Base-by-base conservation (phyloP, 495 filamentous ascomycete genomes). In the Clavariopsis aquatica region DNA sequence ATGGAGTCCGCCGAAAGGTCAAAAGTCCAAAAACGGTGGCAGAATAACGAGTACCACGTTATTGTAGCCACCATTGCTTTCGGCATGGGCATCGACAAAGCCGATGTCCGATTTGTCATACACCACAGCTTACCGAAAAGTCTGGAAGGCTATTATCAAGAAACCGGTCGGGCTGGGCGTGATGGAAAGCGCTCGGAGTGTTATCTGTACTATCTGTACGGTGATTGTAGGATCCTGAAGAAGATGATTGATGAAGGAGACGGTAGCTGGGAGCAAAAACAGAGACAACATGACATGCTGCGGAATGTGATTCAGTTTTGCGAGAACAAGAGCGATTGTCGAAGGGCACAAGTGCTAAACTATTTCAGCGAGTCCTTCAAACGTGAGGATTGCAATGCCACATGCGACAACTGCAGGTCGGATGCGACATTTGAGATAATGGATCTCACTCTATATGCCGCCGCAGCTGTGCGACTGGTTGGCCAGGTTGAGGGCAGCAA, bases 1-100 rank as follows among this genome's bases (percentile, higher is more conserved):
- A 85, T 98, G 76, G 75, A 83, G 1, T 58, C 86, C 0, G 69
- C 81, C 8, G 82, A 87, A 19, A 93, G 90, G 73, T 74, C 77
- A 0, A 57, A 80, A 6, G 80, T 92, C 6, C 95, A 97, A 72
- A 82, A 81, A 58, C 69, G 85, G 3, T 99, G 94, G 94, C 95
- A 98, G 72, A 72, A 74, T 23, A 90, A 92, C 1, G 77, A 78
- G 62, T 82, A 84, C 64, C 87, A 96, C 62, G 91, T 99, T 34
- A 93, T 99, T 24, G 94, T 99, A 27, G 95, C 94, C n/a, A 99
- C 94, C 0, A 97, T 98, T 74, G 94, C 94, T 27, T 98, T 98
- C 73, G 94, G 94, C 10, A 98, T 98, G 94, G 94, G 94, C 17
- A 98, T 98, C 57, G 94, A 98, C 77, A 98, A 98, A 74, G 82